Conservation (phyloP, 1,139 yeast species). For the Blastobotrys aristatus region DNA sequence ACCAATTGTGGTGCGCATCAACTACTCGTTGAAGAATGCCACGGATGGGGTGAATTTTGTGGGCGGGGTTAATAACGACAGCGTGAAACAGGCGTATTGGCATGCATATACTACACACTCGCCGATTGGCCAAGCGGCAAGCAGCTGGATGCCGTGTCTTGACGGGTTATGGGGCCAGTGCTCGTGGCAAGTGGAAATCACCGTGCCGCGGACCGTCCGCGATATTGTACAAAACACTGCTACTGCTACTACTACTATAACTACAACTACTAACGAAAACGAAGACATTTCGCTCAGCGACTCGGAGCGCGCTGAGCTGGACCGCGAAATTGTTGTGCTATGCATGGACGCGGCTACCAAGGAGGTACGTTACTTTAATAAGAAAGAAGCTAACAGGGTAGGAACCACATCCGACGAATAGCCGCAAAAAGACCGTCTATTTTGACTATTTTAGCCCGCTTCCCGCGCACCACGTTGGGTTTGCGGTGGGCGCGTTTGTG, state of each 20-base stretch:
- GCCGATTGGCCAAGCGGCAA: constrained; percentile 73
- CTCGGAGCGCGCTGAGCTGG: constrained; percentile 41
- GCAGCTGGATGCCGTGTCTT: constrained; percentile 95
- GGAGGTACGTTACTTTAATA: constrained; percentile 31
- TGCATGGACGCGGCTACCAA: constrained; percentile 65
- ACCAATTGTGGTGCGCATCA: constrained; percentile 68
- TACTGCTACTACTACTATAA: background rate
- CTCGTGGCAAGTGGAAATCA: constrained; percentile 87
- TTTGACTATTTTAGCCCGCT: constrained; percentile 84
- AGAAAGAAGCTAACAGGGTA: constrained; percentile 20
- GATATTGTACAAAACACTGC: constrained; percentile 45
- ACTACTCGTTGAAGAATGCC: constrained; percentile 61
- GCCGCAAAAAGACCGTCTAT: constrained; percentile 66
- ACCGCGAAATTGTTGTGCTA: constrained; percentile 62
- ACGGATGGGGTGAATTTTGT: constrained; percentile 73
- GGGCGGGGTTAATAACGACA: constrained; percentile 41
- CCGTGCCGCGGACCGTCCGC: constrained; percentile 72
- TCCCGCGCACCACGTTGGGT: constrained; percentile 93
- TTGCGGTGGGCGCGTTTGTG: constrained; percentile 89
- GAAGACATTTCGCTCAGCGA: constrained; percentile 29
- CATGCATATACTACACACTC: constrained; percentile 83
- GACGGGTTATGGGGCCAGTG: constrained; percentile 85
- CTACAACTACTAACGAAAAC: constrained; percentile 21
- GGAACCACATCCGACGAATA: constrained; percentile 48
- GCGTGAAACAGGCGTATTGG: constrained; percentile 49